Evolutionary conservation across 2,329 filamentous ascomycete genomes (phyloP).

Genomic region (Neofusicoccum cordaticola): DNA sequence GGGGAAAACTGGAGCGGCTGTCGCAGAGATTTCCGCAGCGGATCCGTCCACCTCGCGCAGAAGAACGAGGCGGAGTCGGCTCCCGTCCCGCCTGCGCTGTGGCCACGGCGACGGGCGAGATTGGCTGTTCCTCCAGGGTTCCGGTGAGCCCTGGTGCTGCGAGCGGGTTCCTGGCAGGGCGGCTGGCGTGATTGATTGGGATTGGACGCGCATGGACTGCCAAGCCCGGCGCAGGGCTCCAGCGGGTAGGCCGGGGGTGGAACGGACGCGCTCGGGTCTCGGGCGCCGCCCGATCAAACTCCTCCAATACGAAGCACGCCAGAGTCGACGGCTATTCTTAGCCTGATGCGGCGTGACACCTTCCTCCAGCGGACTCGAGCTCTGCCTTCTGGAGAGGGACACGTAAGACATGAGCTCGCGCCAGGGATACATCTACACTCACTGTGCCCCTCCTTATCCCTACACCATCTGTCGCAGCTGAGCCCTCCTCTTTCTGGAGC

Average conservation of each 20-base stretch:
- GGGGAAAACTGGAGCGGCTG: conserved; percentile 4
- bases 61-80: no score
- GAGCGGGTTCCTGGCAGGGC: not conserved
- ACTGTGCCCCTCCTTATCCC: no score
- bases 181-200: not conserved
- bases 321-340: not conserved
- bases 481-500: no score
- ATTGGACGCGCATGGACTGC: not conserved
- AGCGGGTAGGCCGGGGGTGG: not conserved
- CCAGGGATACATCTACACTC: no score
- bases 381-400: no score
- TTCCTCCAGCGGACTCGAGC: not conserved
- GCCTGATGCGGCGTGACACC: not conserved
- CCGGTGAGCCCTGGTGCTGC: no score
- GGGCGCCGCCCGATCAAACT: not conserved
- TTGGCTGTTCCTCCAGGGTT: no score
- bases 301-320: not conserved
- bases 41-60: not conserved
- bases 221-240: not conserved
- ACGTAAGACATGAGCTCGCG: no score
- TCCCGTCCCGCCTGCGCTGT: no score
- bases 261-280: not conserved
- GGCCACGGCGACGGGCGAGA: no score
- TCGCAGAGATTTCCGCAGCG: conserved; percentile 1
- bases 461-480: no score